Base-by-base conservation (phyloP, 306 rosid genomes). In the Abrus precatorius region DNA sequence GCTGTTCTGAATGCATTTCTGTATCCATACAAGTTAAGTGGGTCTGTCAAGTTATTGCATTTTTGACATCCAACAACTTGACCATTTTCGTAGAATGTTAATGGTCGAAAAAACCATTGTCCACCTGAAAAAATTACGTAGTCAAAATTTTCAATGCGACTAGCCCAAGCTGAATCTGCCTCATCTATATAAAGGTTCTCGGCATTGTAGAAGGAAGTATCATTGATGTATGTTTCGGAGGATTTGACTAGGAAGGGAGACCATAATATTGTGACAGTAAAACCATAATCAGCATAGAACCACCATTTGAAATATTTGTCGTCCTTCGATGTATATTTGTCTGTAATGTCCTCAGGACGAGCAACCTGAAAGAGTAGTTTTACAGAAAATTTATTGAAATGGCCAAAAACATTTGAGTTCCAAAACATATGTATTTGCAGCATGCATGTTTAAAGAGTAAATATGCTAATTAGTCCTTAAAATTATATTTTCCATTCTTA, bases 71-170 rank as follows among this genome's bases (percentile, higher is more conserved):
- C 97, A 5, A 87, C 77, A 13, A 87, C 56, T 1, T 9, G 56
- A 14, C 83, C 87, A 0, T 90, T 90, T 62, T 93, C 89, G 12
- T 89, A 78, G 82, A 84, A 82, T 20, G 88, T 69, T 4, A 84
- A 54, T 1, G 94, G 93, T 55, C 96, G 85, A 47, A 90, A 95
- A 85, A 95, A 95, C 99, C 99, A 95, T 7, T 93, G 98, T 55
- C 98, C 99, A 0, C 85, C 85, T 2, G 97, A 91, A 88, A 95
- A 64, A 36, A 95, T 77, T 10, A 95, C 94, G 7, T 88, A 93
- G 81, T 95, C 92, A 0, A 88, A 93, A 3, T 45, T 55, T 53
- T 80, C 77, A 2, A 95, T 80, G 9, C 81, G 81, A 1, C 62
- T 47, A 3, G 77, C 47, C 99, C 98, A 93, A 1, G 79, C 78